phyloP scores from a whole-genome alignment of 2,329 filamentous ascomycete genomes.

The Penicillium hesseltinei region DNA sequence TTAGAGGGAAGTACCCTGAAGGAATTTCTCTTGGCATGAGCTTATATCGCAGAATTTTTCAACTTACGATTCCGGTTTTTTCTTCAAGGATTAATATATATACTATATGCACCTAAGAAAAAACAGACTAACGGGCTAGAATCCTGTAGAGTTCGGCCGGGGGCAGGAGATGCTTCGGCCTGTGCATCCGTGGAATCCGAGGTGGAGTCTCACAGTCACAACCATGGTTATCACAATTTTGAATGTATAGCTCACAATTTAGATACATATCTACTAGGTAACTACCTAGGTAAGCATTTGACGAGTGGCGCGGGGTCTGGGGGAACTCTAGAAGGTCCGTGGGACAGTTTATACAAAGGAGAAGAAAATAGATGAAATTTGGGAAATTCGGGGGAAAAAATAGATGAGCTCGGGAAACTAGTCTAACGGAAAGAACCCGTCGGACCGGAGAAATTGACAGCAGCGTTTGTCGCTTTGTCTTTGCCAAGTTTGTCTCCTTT shows the following conservation, averaged over 20 bases:
- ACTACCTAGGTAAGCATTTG: not conserved
- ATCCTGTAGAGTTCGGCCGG: conserved; percentile 18
- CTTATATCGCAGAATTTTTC: not conserved
- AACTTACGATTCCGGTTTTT: not conserved
- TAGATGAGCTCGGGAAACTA: not conserved
- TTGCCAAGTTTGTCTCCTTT: not conserved
- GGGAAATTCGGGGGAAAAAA: not conserved
- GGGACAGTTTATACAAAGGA: not conserved
- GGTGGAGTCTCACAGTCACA: conserved; percentile 12
- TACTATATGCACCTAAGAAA: not conserved
- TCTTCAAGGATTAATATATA: not conserved
- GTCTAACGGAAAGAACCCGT: not conserved
- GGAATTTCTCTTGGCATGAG: not conserved
- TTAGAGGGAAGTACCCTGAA: not conserved
- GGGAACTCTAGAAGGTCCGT: not conserved
- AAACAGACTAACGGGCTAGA: conserved; percentile 3
- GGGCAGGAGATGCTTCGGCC: conserved; percentile 24
- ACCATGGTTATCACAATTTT: not conserved
- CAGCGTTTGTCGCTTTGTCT: conserved; percentile 1
- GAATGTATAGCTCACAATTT: not conserved
- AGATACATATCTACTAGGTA: too few relatives aligned
- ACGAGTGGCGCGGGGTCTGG: not conserved
- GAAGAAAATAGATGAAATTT: not conserved
- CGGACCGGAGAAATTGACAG: not conserved
- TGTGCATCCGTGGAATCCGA: conserved; percentile 13